Evolutionary conservation across 1,284 basidiomycete genomes (phyloP).

Genomic region (Moesziomyces aphidis): DNA sequence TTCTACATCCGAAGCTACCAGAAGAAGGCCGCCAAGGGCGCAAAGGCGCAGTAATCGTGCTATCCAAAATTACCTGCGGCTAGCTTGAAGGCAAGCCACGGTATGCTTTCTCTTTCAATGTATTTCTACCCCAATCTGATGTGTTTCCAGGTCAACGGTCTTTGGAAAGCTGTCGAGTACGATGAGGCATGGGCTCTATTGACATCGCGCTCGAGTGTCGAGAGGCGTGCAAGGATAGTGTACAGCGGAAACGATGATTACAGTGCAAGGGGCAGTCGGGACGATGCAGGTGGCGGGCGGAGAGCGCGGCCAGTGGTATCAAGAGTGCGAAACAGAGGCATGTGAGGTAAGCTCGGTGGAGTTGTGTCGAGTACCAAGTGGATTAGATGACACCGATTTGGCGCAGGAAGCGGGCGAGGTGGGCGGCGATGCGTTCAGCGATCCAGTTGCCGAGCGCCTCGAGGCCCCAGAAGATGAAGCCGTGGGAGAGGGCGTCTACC

Average conservation of each 20-base stretch:
- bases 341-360: background rate
- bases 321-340: background rate
- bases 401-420: constrained; percentile 14
- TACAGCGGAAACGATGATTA: background rate
- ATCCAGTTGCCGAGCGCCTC: constrained; percentile 37
- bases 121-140: too few relatives aligned
- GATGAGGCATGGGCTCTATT: background rate
- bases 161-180: background rate
- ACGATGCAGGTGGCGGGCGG: background rate
- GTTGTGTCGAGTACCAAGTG: background rate
- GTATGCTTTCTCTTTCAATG: background rate
- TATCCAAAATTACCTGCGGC: background rate
- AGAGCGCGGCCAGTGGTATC: background rate
- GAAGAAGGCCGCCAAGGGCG: constrained; percentile 39
- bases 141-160: background rate
- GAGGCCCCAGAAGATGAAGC: constrained; percentile 43
- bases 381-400: constrained; percentile 21
- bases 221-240: background rate
- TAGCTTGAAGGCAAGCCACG: background rate
- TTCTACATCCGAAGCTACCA: constrained; percentile 57
- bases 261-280: background rate
- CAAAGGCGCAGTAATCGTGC: constrained; percentile 28
- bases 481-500: constrained; percentile 22
- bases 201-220: background rate
- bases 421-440: constrained; percentile 25